Evolutionary conservation across 108 stramenopile species (phyloP), one percentile per base, ranked within the genome.

Genomic region (Nitzschia inconspicua): DNA sequence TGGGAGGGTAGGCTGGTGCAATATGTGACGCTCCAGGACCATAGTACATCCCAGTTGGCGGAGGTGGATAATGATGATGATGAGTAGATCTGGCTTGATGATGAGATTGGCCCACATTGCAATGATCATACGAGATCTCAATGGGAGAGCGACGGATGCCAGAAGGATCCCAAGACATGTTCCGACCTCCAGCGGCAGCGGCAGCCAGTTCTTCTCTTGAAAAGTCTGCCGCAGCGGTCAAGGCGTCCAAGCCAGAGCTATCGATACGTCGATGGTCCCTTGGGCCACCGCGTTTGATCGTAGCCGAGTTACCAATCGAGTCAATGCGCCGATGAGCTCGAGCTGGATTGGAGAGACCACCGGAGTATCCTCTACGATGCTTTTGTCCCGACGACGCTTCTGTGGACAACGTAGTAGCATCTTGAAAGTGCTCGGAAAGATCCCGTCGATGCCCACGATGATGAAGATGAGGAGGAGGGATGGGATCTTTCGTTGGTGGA

Each of bases 251-350:
- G 0, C 77, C 81, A 22, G 70, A 69, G 37, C 75, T 77, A 48
- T 66, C 68, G 5, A 69, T 75, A 14, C 82, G 62, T 16, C 60
- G 73, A 58, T 83, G 82, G n/a, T 58, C 54, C 16, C 69, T 64
- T 18, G 47, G 61, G 31, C 47, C 46, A 3, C 58, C 55, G 37
- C 66, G 44, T 31, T 69, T 16, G 27, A 78, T 43, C 11, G 69
- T n/a, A n/a, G 66, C 63, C 4, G 67, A 56, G 25, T 81, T 75
- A 8, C 88, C 88, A 46, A 70, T 66, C 0, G 86, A 82, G 44
- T 91, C 78, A 16, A 84, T 72, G 3, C 89, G 63, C 14, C 86
- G 82, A 68, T 91, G 86, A 27, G 82, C 78, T 54, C 72, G 41
- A 10, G 81, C 63, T 3, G 82, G 86, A 57, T 85, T 75, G 6